These are phyloP conservation scores for Erodium moschatum DNA, from an alignment of 441 rosid species.

Conservation along the genomic window DNA sequence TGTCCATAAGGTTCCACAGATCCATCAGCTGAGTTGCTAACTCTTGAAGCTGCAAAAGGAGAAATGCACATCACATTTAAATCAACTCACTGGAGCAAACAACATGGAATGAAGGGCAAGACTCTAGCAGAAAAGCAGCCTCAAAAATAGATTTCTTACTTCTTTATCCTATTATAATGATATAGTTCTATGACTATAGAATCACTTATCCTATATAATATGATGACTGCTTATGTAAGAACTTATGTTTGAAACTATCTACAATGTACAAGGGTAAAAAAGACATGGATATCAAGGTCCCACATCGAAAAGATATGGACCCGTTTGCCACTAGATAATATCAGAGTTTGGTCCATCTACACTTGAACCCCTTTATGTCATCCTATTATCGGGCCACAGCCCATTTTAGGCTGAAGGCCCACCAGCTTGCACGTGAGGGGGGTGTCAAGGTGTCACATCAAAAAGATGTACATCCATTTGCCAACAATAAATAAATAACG, in stretches of 20 bases:
- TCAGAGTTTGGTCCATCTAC: too few species aligned
- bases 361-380: too few species aligned
- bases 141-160: not conserved
- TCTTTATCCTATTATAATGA: not conserved
- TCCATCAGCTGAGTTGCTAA: conserved; percentile 73
- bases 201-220: not conserved
- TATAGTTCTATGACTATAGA: not conserved
- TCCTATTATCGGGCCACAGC: too few species aligned
- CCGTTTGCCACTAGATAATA: too few species aligned
- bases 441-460: too few species aligned
- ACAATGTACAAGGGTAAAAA: not conserved
- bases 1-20: conserved; percentile 97
- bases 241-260: not conserved
- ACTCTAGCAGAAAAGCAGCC: not conserved
- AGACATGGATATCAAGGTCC: not conserved
- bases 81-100: conserved; percentile 12
- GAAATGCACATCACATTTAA: conserved; percentile 19
- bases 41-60: conserved; percentile 67
- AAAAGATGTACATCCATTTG: too few species aligned
- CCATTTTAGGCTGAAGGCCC: too few species aligned
- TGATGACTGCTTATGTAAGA: not conserved
- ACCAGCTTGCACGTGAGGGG: too few species aligned
- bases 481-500: not conserved
- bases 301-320: too few species aligned
- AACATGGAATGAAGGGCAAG: not conserved